Evolutionary conservation across 306 rosid genomes (phyloP), one percentile per base, ranked within the genome.

Genomic region (Citrullus mucosospermus): DNA sequence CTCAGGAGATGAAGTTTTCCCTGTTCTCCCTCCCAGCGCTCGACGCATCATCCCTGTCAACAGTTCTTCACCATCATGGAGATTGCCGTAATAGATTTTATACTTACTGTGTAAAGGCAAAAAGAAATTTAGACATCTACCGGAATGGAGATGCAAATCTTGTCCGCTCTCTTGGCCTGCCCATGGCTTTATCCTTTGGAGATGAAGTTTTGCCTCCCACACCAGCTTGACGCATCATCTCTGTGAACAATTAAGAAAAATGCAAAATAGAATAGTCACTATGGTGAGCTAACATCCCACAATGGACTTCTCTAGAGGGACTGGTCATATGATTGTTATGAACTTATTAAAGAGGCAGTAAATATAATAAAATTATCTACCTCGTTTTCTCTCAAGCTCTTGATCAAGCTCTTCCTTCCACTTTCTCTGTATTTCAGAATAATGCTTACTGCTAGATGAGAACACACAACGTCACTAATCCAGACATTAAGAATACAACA

Each of bases 381-480:
- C 99, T 93, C 99, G 91, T 82, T 90, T 90, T 84, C 97, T 89
- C 85, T 90, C 97, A 28, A 96, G 99, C 89, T 96, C 99, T 78
- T 91, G 98, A 78, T 91, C 94, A 28, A 96, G 99, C 87, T 96
- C 99, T 87, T 93, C 99, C 83, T 96, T 93, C 99, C 99, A 96
- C 88, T 91, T 93, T 81, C 92, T 93, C 85, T 93, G 92, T 82
- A 89, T 93, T 83, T 96, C 98, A 6, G 98, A 90, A 83, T 86
- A 90, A 89, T 86, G 87, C 85, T 85, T 79, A 78, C 97, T 91
- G 89, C 80, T 62, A 78, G 20, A 48, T 73, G 22, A 48, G 16
- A 73, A 79, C 17, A 51, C 48, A 60, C 34, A 51, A 13, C 20
- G 67, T 67, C 30, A 66, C 10, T n/a, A 3, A 12, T 5, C 57